These are phyloP conservation scores for Pleurotus tuoliensis DNA, from an alignment of 768 basidiomycete genomes.

Conservation along the genomic window DNA sequence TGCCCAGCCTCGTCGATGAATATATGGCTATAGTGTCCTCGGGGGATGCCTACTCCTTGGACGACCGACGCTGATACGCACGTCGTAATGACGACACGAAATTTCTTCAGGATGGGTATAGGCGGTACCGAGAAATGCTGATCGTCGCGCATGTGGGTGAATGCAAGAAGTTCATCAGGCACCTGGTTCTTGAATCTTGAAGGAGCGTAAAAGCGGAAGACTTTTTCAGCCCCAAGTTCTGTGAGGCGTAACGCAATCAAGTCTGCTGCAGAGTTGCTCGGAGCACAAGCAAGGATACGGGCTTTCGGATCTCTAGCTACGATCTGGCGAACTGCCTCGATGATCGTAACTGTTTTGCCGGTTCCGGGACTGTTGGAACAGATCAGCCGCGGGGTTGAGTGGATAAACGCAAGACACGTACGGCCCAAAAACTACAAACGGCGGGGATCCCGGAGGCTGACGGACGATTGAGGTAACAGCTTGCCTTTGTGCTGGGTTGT, in stretches of 20 bases:
- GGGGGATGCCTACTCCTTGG: conserved; percentile 50
- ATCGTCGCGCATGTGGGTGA: conserved; percentile 29
- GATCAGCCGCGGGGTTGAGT: not conserved
- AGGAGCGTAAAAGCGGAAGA: conserved; percentile 57
- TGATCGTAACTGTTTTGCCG: conserved; percentile 62
- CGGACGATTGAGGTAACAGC: conserved; percentile 45
- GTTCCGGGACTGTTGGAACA: conserved; percentile 48
- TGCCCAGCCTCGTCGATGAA: conserved; percentile 74
- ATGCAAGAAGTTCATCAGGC: conserved; percentile 37
- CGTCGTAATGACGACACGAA: conserved; percentile 58
- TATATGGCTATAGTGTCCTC: conserved; percentile 64
- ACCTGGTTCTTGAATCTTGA: conserved; percentile 42
- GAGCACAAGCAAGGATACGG: conserved; percentile 56
- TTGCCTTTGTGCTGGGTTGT: conserved; percentile 43
- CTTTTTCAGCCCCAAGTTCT: conserved; percentile 24
- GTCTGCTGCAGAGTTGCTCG: conserved; percentile 65
- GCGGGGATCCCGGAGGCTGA: conserved; percentile 40
- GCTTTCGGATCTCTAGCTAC: conserved; percentile 32
- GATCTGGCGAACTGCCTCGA: conserved; percentile 57
- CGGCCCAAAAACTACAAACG: conserved; percentile 64
- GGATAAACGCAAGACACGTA: conserved; percentile 26
- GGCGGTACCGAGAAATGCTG: conserved; percentile 36
- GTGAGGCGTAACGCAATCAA: conserved; percentile 46
- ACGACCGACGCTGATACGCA: conserved; percentile 60
- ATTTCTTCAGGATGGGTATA: conserved; percentile 26